phyloP scores from a whole-genome alignment of 495 filamentous ascomycete genomes.

The Usnea hakonensis region DNA sequence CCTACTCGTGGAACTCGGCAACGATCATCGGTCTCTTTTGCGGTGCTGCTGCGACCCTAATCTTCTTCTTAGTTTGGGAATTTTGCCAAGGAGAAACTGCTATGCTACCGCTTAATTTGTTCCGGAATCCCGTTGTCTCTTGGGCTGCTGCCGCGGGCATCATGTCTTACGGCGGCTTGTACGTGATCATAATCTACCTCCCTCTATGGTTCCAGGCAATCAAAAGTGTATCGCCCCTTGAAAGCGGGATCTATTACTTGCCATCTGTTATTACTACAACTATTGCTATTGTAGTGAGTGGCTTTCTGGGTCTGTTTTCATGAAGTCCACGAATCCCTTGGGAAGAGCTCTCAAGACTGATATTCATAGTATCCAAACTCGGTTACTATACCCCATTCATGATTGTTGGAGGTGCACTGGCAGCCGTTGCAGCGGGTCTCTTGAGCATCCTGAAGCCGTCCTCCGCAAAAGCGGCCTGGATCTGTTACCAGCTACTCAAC shows the following conservation, averaged over 20 bases:
- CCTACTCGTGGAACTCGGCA: not conserved
- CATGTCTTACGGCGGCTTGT: too few species aligned
- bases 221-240: too few species aligned
- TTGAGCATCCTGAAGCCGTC: not conserved
- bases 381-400: not conserved
- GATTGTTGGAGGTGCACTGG: not conserved
- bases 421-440: not conserved
- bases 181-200: too few species aligned
- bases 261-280: too few species aligned
- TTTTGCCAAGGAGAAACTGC: not conserved
- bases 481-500: not conserved
- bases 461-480: not conserved
- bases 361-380: too few species aligned
- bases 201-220: too few species aligned
- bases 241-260: too few species aligned
- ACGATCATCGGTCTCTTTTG: not conserved
- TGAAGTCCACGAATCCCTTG: slow-evolving; percentile 27
- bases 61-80: not conserved
- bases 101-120: not conserved
- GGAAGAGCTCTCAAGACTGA: slow-evolving; percentile 27
- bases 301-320: too few species aligned
- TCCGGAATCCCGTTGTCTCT: too few species aligned
- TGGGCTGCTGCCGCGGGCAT: too few species aligned
- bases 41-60: not conserved
- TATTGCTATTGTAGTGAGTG: too few species aligned